Conservation (phyloP, 805 yeast genomes). For the Naumovozyma castellii region DNA sequence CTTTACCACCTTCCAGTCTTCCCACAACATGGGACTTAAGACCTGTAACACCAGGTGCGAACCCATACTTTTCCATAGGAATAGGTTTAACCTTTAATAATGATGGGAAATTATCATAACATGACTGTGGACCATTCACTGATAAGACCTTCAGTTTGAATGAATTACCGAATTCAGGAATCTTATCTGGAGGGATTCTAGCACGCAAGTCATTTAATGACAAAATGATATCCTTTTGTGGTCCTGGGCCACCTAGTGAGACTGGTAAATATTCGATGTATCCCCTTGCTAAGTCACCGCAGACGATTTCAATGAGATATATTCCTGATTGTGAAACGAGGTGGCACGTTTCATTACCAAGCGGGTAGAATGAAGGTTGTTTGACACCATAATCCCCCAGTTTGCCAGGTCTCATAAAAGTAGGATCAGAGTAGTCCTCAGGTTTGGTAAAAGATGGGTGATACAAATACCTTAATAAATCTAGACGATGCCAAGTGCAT, state of each 20-base stretch:
- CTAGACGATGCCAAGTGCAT: constrained; percentile 83
- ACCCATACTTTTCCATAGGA: constrained; percentile 25
- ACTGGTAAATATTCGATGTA: constrained; percentile 54
- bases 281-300: constrained; percentile 43
- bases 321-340: constrained; percentile 57
- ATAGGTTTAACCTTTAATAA: constrained; percentile 11
- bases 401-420: constrained; percentile 30
- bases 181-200: constrained; percentile 24
- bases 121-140: constrained; percentile 50
- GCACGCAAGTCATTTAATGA: constrained; percentile 38
- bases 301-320: constrained; percentile 61
- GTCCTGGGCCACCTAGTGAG: constrained; percentile 50
- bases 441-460: constrained; percentile 78
- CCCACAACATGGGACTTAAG: constrained; percentile 25
- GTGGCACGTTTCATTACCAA: constrained; percentile 36
- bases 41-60: constrained; percentile 14
- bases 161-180: constrained; percentile 23
- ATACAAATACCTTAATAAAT: constrained; percentile 62
- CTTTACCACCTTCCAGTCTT: constrained; percentile 20
- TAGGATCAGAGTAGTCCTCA: constrained; percentile 44
- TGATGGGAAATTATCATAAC: constrained; percentile 40
- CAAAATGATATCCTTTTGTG: constrained; percentile 42
- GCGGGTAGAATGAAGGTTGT: constrained; percentile 38
- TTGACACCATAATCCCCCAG: constrained; percentile 17
- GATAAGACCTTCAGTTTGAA: constrained; percentile 43